Base-by-base conservation (phyloP, 345 rosid genomes). In the Ceriops zippeliana region DNA sequence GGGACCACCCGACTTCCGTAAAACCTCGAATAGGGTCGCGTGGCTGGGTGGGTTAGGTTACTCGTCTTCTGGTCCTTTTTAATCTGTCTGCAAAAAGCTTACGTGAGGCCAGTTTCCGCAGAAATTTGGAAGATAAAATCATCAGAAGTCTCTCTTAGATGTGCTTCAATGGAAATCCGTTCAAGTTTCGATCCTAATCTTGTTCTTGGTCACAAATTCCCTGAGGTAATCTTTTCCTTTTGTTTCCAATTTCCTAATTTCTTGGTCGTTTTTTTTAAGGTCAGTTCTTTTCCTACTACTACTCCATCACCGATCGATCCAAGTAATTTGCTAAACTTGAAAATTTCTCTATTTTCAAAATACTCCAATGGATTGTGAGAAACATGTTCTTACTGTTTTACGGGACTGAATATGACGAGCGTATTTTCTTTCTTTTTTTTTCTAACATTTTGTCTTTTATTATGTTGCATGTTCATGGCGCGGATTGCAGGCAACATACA, bases 181-280 rank as follows among this genome's bases (percentile, higher is more conserved):
- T 80, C 89, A 62, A 74, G 37, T 42, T 82, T 81, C 81, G 82
- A 87, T 63, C 75, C 80, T 4, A 85, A 83, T 64, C 86, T 82
- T 0, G 66, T 85, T 60, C 80, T 86, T 63, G 78, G 92, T 64
- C 89, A 86, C 82, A 86, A 84, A 79, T 79, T 83, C 68, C 91
- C 92, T 1, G 85, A 88, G 90, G 96, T 89, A 76, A 64, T 42
- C 8, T 28, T 47, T 31, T 17, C 28, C 47, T 9, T 17, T 49
- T 68, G 21, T 27, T 22, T 64, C 15, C 31, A 8, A 16, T 52
- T 9, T 56, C 63, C 26, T 46, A 58, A 66, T 30, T 38, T 38
- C 46, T 38, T 1, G 37, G 37, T 7, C 9, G 0, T 34, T 34
- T 7, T 34, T 28, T 28, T 32, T 34, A 10, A 15, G 46, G 46